A percentile compares a stretch with the other conserved stretches of the same genome.
These are phyloP conservation scores for Colletotrichum caudatum DNA, from an alignment of 2,329 filamentous ascomycete genomes.

Conservation along the genomic window DNA sequence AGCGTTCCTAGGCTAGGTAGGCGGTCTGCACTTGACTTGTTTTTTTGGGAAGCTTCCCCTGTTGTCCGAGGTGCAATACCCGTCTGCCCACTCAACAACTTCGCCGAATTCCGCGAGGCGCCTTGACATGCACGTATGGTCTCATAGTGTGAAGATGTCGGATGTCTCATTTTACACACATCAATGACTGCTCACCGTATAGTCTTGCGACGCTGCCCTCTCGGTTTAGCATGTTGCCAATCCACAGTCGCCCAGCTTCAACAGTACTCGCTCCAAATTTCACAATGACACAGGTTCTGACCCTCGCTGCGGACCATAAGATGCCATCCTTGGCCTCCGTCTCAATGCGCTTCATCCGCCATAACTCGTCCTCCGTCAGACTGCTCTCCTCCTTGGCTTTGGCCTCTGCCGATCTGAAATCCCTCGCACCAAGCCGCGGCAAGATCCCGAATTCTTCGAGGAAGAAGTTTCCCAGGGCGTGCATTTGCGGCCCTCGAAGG, in stretches of 20 bases:
- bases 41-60: not conserved
- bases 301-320: constrained; percentile 84
- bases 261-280: constrained; percentile 89
- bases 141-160: not conserved
- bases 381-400: constrained; percentile 54
- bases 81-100: not conserved
- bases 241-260: constrained; percentile 84
- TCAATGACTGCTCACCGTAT: constrained; percentile 85
- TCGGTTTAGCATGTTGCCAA: constrained; percentile 77
- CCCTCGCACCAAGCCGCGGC: constrained; percentile 84
- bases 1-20: not conserved
- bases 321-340: constrained; percentile 71
- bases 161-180: constrained; percentile 68
- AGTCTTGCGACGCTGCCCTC: constrained; percentile 77
- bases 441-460: constrained; percentile 81
- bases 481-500: constrained; percentile 78
- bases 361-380: constrained; percentile 59
- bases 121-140: not conserved
- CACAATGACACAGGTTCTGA: constrained; percentile 87
- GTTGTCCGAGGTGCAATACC: not conserved
- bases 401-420: constrained; percentile 73
- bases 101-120: not conserved
- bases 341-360: constrained; percentile 67
- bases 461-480: constrained; percentile 77
- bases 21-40: not conserved